A percentile compares a stretch with the other conserved stretches of the same genome.
Evolutionary conservation across 495 filamentous ascomycete species (phyloP).

Genomic region (Neurospora terricola): DNA sequence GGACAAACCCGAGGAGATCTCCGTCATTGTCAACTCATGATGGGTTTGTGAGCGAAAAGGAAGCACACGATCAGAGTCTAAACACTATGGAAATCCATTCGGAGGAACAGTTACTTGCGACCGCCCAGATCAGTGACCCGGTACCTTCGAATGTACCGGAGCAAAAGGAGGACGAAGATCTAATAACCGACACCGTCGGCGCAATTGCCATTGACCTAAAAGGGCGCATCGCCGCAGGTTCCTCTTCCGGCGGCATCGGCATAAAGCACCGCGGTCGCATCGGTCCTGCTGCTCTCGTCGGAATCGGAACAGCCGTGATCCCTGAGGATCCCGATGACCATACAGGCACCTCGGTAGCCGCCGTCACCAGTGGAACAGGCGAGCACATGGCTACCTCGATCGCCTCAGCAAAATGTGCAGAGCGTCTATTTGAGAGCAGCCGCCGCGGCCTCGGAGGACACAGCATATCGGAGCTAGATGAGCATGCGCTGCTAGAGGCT

Average conservation of each 20-base stretch:
- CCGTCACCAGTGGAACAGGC: constrained; percentile 84
- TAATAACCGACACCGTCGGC: constrained; percentile 86
- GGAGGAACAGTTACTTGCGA: not conserved
- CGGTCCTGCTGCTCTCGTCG: constrained; percentile 86
- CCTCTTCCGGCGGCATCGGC: constrained; percentile 96
- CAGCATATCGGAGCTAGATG: constrained; percentile 49
- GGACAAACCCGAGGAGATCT: not conserved
- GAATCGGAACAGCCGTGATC: constrained; percentile 80
- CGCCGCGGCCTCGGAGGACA: constrained; percentile 47
- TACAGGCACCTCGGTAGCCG: constrained; percentile 55
- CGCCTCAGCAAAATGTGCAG: constrained; percentile 69
- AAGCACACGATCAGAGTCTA: not conserved
- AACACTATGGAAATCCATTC: not conserved
- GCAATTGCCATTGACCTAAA: constrained; percentile 81
- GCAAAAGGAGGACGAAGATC: constrained; percentile 28
- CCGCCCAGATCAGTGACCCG: not conserved
- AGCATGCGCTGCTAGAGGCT: constrained; percentile 58
- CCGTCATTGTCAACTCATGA: constrained; percentile 12
- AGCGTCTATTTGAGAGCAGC: constrained; percentile 59
- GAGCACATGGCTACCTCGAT: constrained; percentile 94
- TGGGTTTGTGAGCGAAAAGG: constrained; percentile 10
- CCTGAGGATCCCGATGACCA: constrained; percentile 48
- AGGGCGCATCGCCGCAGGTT: constrained; percentile 90
- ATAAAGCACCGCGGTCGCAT: constrained; percentile 92
- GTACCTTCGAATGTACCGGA: not conserved